phyloP scores from a whole-genome alignment of 2,329 filamentous ascomycete species.

The Fusarium nygamai region DNA sequence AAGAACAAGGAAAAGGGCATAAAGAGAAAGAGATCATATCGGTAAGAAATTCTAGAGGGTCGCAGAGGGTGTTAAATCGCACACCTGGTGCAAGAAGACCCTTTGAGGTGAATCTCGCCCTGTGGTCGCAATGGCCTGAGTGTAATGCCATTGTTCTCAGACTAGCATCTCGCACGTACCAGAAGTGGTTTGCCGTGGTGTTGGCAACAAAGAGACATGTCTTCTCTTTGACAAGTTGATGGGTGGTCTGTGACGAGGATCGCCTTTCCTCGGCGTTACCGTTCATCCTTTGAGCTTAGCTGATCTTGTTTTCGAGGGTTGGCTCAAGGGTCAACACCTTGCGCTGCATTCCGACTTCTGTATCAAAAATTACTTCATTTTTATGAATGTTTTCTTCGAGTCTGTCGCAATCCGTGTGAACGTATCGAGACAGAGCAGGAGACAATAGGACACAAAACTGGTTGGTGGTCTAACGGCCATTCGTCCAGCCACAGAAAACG shows the following conservation, averaged over 20 bases:
- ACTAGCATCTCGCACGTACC: background rate
- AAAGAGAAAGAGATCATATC: conserved; percentile 9
- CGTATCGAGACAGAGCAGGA: background rate
- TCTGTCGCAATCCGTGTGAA: background rate
- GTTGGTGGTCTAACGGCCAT: background rate
- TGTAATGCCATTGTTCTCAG: conserved; percentile 28
- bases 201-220: conserved; percentile 22
- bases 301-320: background rate
- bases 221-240: conserved; percentile 9
- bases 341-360: background rate
- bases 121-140: background rate
- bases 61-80: conserved; percentile 19
- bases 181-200: background rate
- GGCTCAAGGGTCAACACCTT: background rate
- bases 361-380: background rate
- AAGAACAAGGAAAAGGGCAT: background rate
- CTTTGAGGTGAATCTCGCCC: background rate
- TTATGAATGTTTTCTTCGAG: background rate
- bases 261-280: background rate
- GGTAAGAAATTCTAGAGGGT: background rate
- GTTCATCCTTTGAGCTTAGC: conserved; percentile 4
- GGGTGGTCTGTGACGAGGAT: conserved; percentile 20
- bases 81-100: background rate
- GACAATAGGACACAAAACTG: background rate
- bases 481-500: background rate